Conservation (phyloP, 306 rosid genomes). For the Lathyrus aphaca region DNA sequence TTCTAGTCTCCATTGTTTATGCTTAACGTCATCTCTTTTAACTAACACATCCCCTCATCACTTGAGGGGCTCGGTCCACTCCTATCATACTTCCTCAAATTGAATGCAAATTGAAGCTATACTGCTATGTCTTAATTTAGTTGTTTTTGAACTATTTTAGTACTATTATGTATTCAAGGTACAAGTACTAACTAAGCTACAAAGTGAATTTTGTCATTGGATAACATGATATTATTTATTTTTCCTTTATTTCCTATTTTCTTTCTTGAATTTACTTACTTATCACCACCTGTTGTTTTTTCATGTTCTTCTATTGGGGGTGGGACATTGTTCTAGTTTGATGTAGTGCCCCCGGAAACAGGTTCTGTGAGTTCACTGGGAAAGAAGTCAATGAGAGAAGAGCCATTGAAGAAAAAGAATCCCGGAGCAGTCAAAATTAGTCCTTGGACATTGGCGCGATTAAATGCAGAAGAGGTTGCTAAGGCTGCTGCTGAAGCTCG, state of each 20-base stretch:
- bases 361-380: constrained; percentile 83
- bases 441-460: constrained; percentile 92
- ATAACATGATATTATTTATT: not conserved
- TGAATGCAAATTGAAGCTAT: not conserved
- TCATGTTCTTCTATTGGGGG: not conserved
- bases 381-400: constrained; percentile 60
- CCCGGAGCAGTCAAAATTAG: constrained; percentile 77
- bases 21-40: too few species aligned
- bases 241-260: not conserved
- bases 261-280: constrained; percentile 31
- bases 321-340: constrained; percentile 56
- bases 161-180: not conserved
- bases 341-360: constrained; percentile 87
- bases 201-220: not conserved
- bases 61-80: too few species aligned
- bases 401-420: constrained; percentile 70
- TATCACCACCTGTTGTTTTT: not conserved
- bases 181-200: not conserved
- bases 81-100: not conserved
- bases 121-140: not conserved
- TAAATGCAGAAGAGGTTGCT: constrained; percentile 86
- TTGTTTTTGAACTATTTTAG: not conserved
- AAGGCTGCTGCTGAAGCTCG: constrained; percentile 96
- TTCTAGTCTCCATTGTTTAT: too few species aligned
- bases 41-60: too few species aligned